Percentiles rank a stretch among this genome's conserved stretches.
These are phyloP conservation scores for Biancaea sappan DNA, from an alignment of 306 rosid genomes.

Conservation along the genomic window DNA sequence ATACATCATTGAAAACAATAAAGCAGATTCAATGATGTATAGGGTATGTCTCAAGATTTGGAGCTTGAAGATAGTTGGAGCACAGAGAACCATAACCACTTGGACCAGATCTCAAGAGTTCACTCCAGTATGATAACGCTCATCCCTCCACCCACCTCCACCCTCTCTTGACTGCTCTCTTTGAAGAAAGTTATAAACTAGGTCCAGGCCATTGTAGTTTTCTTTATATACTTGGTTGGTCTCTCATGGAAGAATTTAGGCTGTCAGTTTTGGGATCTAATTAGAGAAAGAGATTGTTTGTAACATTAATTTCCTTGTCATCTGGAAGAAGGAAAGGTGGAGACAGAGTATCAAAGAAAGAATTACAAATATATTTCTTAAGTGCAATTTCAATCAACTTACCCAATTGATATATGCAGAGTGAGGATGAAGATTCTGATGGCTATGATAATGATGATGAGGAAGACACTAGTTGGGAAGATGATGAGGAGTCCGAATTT, in stretches of 20 bases:
- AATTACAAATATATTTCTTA: neutral
- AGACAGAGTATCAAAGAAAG: slow-evolving; percentile 13
- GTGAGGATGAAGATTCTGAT: slow-evolving; percentile 57
- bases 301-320: neutral
- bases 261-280: slow-evolving; percentile 17
- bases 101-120: slow-evolving; percentile 43
- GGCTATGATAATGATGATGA: slow-evolving; percentile 31
- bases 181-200: slow-evolving; percentile 15
- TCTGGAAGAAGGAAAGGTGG: slow-evolving; percentile 6
- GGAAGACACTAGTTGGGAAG: slow-evolving; percentile 42
- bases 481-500: slow-evolving; percentile 27
- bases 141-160: slow-evolving; percentile 16
- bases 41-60: slow-evolving; percentile 60
- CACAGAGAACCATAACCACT: slow-evolving; percentile 41
- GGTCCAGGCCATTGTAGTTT: slow-evolving; percentile 19
- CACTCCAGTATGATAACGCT: slow-evolving; percentile 46
- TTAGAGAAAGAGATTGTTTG: neutral
- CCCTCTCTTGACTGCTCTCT: neutral
- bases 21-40: slow-evolving; percentile 20
- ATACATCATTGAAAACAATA: too few relatives aligned
- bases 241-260: neutral
- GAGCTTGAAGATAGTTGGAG: slow-evolving; percentile 43
- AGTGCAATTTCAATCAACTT: neutral
- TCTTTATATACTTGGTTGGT: slow-evolving; percentile 8
- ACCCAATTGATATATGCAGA: slow-evolving; percentile 47